Percentiles rank a stretch among this genome's conserved stretches.
Conservation (phyloP, 352 stramenopile genomes). For the Pythium volutum region DNA sequence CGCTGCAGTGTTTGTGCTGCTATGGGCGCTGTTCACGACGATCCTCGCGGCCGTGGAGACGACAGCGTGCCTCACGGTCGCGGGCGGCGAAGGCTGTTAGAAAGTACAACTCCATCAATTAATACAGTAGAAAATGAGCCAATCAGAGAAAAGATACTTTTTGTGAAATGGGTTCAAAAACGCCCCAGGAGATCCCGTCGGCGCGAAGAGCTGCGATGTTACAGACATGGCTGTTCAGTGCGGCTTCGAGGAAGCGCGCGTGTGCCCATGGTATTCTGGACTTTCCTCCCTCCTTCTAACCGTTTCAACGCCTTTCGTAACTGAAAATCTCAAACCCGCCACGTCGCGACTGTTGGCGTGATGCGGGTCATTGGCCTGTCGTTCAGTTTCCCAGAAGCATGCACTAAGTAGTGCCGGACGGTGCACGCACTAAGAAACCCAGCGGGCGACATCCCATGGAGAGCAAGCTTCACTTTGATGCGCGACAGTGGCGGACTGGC, state of each 20-base stretch:
- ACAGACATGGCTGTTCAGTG: background rate
- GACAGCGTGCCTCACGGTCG: constrained; percentile 63
- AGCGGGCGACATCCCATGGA: background rate
- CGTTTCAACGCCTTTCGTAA: background rate
- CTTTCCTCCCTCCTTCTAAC: too few relatives aligned
- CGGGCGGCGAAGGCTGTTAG: constrained; percentile 59
- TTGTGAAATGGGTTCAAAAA: constrained; percentile 2
- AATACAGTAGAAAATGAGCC: background rate
- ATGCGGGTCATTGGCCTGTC: background rate
- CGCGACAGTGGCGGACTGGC: too few relatives aligned
- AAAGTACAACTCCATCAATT: background rate
- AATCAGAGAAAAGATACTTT: constrained; percentile 5
- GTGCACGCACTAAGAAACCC: background rate
- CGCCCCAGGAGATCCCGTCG: too few relatives aligned
- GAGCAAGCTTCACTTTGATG: too few relatives aligned
- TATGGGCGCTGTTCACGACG: constrained; percentile 55
- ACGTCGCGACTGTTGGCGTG: background rate
- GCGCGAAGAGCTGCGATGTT: background rate
- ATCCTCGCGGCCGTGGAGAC: constrained; percentile 45
- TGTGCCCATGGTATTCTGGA: background rate
- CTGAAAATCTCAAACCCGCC: background rate
- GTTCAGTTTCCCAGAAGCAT: background rate
- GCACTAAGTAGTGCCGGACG: too few relatives aligned
- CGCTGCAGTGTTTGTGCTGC: constrained; percentile 35
- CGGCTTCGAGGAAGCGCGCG: background rate